Base-by-base conservation (phyloP, 805 yeast genomes). In the Yarrowia hollandica region DNA sequence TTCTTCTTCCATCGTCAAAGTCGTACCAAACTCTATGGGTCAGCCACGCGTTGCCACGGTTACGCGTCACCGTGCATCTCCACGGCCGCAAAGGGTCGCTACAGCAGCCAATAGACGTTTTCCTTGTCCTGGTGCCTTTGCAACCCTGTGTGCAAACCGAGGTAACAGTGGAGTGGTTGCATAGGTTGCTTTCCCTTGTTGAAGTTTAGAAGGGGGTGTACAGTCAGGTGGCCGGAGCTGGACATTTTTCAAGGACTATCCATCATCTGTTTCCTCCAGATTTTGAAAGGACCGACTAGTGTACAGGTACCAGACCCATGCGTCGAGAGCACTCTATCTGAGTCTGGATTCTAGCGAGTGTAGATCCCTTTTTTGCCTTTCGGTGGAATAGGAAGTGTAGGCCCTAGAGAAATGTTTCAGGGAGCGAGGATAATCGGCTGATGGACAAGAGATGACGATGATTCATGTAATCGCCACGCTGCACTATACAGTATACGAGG, bases 11-110 rank as follows among this genome's bases (percentile, higher is more conserved):
- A 12, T 35, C 39, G n/a, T n/a, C n/a, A n/a, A n/a, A n/a, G n/a
- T n/a, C n/a, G n/a, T n/a, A n/a, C n/a, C 28, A 38, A 38, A 38
- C 30, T 14, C 26, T 37, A 21, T n/a, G 4, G 9, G 31, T 18
- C 34, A 44, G 35, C 35, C 23, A 30, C 52, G 52, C 52, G 52
- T 44, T 44, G 52, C 52, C 52, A 30, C 52, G 52, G 52, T 44
- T 44, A 44, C 52, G 52, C 52, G 52, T 30, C 21, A 5, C 11
- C 2, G n/a, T 16, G 21, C 31, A 11, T 11, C 12, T 41, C 31
- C 46, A 15, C 46, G 18, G 30, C 12, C 12, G 7, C 9, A 5
- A 26, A 26, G n/a, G n/a, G n/a, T n/a, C n/a, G n/a, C n/a, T n/a
- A 26, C 9, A 26, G 11, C 12, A 26, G 30, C 30, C 30, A 26